These are phyloP conservation scores for Suillus decipiens DNA, from an alignment of 768 basidiomycete species.

Conservation along the genomic window DNA sequence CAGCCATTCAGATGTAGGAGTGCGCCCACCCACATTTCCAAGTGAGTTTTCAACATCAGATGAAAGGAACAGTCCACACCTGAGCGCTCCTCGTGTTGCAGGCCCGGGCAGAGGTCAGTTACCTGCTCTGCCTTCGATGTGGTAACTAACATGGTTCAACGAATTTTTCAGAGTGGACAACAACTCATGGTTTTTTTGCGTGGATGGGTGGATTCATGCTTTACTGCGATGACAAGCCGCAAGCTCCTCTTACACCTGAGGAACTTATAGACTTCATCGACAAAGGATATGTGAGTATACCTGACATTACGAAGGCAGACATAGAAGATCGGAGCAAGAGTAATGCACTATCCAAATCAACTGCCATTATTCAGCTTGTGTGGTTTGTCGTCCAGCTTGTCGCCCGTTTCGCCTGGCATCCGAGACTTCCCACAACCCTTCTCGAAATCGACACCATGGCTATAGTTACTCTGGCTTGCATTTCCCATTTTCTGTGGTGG, in stretches of 20 bases:
- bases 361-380: background rate
- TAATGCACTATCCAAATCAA: background rate
- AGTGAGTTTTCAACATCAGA: background rate
- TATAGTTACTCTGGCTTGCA: background rate
- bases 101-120: background rate
- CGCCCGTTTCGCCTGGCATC: background rate
- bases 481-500: background rate
- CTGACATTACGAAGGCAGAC: background rate
- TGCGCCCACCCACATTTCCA: background rate
- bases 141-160: background rate
- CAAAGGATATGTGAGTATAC: background rate
- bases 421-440: background rate
- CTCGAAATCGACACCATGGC: background rate
- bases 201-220: conserved; percentile 1
- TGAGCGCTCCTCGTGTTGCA: background rate
- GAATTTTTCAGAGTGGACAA: background rate
- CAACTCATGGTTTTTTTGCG: background rate
- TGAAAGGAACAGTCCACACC: background rate
- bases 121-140: background rate
- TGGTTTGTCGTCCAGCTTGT: background rate
- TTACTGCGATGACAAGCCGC: background rate
- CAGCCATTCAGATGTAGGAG: background rate
- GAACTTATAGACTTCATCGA: background rate
- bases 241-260: background rate
- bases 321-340: background rate